A percentile compares a stretch with the other conserved stretches of the same genome.
Evolutionary conservation across 2,329 filamentous ascomycete genomes (phyloP).

Genomic region (Beauveria scarabaeidicola): DNA sequence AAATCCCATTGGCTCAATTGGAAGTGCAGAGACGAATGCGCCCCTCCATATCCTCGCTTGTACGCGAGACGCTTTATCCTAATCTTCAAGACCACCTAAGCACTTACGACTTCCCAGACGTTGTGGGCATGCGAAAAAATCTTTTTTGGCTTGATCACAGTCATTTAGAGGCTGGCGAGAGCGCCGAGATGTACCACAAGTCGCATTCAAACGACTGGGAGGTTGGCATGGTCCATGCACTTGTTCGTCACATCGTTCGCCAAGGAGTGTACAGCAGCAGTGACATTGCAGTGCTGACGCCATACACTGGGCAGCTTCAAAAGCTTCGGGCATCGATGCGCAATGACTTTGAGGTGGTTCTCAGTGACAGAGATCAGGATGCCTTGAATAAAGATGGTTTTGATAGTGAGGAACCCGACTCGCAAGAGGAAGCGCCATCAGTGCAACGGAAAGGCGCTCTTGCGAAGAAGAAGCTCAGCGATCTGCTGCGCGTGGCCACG

Average conservation of each 20-base stretch:
- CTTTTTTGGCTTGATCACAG: constrained; percentile 57
- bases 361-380: constrained; percentile 55
- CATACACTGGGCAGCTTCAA: constrained; percentile 50
- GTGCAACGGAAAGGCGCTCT: constrained; percentile 20
- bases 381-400: constrained; percentile 33
- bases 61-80: constrained; percentile 50
- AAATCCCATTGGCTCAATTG: constrained; percentile 30
- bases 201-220: constrained; percentile 52
- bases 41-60: constrained; percentile 50
- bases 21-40: constrained; percentile 58
- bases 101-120: constrained; percentile 33
- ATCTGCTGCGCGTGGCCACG: constrained; percentile 41
- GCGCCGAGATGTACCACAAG: constrained; percentile 27
- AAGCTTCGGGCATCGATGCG: constrained; percentile 39
- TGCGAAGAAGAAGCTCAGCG: constrained; percentile 38
- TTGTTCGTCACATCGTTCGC: constrained; percentile 56
- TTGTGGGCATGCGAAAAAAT: constrained; percentile 43
- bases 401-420: constrained; percentile 20
- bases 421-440: constrained; percentile 9
- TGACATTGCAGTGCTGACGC: constrained; percentile 65
- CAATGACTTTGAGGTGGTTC: constrained; percentile 47
- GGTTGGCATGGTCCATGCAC: constrained; percentile 50
- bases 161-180: constrained; percentile 32
- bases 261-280: constrained; percentile 51
- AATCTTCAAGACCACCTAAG: constrained; percentile 40